Evolutionary conservation across 2,329 filamentous ascomycete genomes (phyloP), one percentile per base, ranked within the genome.

Genomic region (Hymenoscyphus linearis): DNA sequence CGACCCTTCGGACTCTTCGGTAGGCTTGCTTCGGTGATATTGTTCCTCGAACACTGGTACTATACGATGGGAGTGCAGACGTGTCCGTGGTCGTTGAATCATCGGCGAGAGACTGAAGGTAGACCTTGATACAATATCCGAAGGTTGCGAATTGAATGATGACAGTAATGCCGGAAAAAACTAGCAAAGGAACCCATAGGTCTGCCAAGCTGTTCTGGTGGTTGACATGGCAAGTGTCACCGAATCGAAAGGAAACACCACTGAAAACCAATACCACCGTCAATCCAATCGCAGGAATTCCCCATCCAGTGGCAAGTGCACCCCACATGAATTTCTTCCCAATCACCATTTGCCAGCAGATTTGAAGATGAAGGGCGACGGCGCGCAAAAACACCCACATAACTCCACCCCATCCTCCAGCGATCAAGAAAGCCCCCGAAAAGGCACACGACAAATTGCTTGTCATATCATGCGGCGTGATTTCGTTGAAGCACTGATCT

Each of bases 311-410:
- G 16, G 83, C 81, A 70, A 96, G 86, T 2, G 93, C 87, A 66
- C 85, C 83, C 79, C 91, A 91, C 85, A 97, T 97, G 76, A 97
- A 98, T 69, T 83, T 89, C 52, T 86, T 84, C 44, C 95, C 95
- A 3, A 96, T 90, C 7, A 93, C 86, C 36, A 96, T 82, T 74
- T 98, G 92, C 95, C 95, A 99, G 79, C 93, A 97, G 66, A 99
- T 97, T 75, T 98, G 95, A 27, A 99, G 85, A 75, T 99, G 95
- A 69, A 99, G 87, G 4, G 92, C 96, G 36, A 98, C 77, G 0
- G 93, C 90, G 65, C 95, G 86, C 63, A 97, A 82, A 73, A 97
- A 96, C 65, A 93, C 85, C 93, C 95, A 99, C 75, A 96, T 86
- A 35, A 91, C 85, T 53, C 87, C 90, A 34, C 85, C 83, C 82